These are phyloP conservation scores for Tuctoria greenei DNA, from an alignment of 176 grass and related monocot species.

Conservation along the genomic window DNA sequence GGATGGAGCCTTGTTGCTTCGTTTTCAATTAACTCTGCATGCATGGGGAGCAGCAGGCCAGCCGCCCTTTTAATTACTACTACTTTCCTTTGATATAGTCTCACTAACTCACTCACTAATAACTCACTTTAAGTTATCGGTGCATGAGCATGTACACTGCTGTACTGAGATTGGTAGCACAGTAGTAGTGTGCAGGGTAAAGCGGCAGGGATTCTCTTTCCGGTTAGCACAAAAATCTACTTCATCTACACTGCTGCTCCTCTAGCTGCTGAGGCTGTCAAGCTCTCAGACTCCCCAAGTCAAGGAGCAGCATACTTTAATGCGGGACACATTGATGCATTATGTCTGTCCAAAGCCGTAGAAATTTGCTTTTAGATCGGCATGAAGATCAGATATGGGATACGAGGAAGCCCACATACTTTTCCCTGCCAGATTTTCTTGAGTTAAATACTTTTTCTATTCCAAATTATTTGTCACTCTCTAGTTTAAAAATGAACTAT, in stretches of 20 bases:
- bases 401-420: background rate
- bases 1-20: constrained; percentile 40
- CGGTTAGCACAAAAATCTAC: background rate
- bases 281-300: background rate
- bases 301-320: background rate
- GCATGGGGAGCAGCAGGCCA: background rate
- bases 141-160: constrained; percentile 4
- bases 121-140: background rate
- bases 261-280: background rate
- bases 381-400: constrained; percentile 9
- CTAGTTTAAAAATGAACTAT: no score
- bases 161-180: background rate
- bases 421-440: background rate
- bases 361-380: constrained; percentile 22
- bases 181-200: background rate
- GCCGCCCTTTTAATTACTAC: no score
- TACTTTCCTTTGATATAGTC: background rate
- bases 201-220: background rate
- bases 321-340: background rate
- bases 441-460: no score
- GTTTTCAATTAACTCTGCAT: constrained; percentile 36
- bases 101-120: background rate
- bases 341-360: constrained; percentile 24
- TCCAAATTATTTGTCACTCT: no score
- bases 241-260: background rate